Evolutionary conservation across 306 rosid genomes (phyloP), one percentile per base, ranked within the genome.

Genomic region (Vigna unguiculata): DNA sequence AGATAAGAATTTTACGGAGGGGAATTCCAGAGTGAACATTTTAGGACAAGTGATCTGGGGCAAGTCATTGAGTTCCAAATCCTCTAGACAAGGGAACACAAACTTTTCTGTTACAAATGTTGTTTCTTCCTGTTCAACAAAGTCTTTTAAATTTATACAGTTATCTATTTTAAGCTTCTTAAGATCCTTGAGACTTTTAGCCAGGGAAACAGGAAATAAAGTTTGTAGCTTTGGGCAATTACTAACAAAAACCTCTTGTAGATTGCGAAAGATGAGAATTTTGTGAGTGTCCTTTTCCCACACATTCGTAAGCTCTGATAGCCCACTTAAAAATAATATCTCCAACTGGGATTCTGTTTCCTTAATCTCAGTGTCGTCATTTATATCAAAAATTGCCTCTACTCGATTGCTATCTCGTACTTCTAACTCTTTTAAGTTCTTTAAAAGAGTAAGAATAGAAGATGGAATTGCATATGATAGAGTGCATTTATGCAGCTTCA

Each of bases 341-440:
- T 53, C 10, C 60, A 53, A 20, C 6, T 20, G 5, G 30, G 7
- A 20, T 20, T 12, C 11, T 20, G 6, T 53, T 9, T 4, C n/a
- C 55, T 0, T 0, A 2, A 9, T 53, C 2, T 13, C 5, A 15
- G 2, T 22, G 54, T 28, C 40, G 8, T 13, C 20, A 17, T 19
- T 20, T 58, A 36, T 36, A 0, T 58, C 24, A 68, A 81, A 81
- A 10, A 81, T 67, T 2, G 6, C 48, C 40, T 24, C 10, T 2
- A 65, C 30, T 0, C 2, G 0, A 54, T 20, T n/a, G n/a, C n/a
- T n/a, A n/a, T n/a, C n/a, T n/a, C n/a, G n/a, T n/a, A n/a, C n/a
- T n/a, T n/a, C n/a, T n/a, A n/a, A n/a, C n/a, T n/a, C n/a, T n/a
- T n/a, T n/a, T n/a, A n/a, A n/a, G n/a, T n/a, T n/a, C n/a, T n/a